Percentiles rank a stretch among this genome's conserved stretches.
These are phyloP conservation scores for Melanopsichium pennsylvanicum DNA, from an alignment of 1,284 basidiomycete species.

Conservation along the genomic window DNA sequence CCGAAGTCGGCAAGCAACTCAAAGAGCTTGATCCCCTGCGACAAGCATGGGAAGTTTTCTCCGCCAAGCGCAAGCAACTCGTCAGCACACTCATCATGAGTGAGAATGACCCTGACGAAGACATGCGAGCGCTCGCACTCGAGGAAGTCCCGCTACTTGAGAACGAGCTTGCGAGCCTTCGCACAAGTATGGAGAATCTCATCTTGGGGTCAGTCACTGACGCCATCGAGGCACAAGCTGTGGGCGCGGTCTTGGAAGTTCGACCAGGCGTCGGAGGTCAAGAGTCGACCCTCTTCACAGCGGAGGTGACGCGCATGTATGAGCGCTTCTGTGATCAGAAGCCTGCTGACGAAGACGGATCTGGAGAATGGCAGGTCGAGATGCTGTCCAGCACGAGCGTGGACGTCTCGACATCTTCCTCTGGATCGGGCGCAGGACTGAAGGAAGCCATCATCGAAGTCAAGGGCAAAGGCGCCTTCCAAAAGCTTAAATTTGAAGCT, in stretches of 20 bases:
- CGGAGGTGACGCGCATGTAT: constrained; percentile 85
- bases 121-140: constrained; percentile 77
- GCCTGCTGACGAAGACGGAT: constrained; percentile 29
- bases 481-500: constrained; percentile 83
- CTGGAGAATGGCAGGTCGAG: constrained; percentile 51
- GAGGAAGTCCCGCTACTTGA: constrained; percentile 75
- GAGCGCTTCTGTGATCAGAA: constrained; percentile 69
- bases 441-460: constrained; percentile 86
- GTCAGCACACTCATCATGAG: constrained; percentile 52
- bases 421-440: constrained; percentile 71
- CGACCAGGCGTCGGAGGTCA: constrained; percentile 92
- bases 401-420: constrained; percentile 48
- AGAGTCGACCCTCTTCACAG: constrained; percentile 84
- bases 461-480: constrained; percentile 80
- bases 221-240: constrained; percentile 72
- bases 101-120: constrained; percentile 70
- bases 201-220: constrained; percentile 72
- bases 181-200: constrained; percentile 73
- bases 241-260: constrained; percentile 85
- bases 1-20: constrained; percentile 55
- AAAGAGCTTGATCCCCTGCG: constrained; percentile 72
- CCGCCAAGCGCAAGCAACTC: constrained; percentile 68
- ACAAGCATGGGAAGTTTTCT: constrained; percentile 71
- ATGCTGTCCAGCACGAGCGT: constrained; percentile 51
- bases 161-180: constrained; percentile 69